These are phyloP conservation scores for Penicillium thymicola DNA, from an alignment of 2,329 filamentous ascomycete genomes.

Conservation along the genomic window DNA sequence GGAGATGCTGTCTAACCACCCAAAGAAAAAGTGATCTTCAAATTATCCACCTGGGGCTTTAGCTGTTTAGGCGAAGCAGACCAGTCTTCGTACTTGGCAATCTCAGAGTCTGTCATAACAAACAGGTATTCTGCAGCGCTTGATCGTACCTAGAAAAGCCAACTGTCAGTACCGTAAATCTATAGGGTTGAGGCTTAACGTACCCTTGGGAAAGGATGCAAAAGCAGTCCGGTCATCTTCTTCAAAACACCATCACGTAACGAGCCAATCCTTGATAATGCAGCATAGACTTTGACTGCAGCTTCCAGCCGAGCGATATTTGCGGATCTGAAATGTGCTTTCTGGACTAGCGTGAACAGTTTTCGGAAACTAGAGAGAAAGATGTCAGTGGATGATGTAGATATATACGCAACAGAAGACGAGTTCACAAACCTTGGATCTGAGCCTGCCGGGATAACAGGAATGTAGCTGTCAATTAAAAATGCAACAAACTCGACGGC, in stretches of 20 bases:
- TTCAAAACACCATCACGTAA: constrained; percentile 57
- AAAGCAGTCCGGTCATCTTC: constrained; percentile 69
- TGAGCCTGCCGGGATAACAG: constrained; percentile 44
- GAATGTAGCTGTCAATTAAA: constrained; percentile 62
- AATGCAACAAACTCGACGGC: constrained; percentile 75
- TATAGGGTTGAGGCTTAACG: constrained; percentile 30
- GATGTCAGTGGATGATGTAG: constrained; percentile 4
- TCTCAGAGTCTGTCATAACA: constrained; percentile 31
- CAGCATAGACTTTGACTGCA: constrained; percentile 74
- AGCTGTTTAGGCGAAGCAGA: constrained; percentile 32
- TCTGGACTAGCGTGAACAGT: constrained; percentile 70
- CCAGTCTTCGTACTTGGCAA: constrained; percentile 37
- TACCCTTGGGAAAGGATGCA: constrained; percentile 79
- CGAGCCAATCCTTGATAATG: constrained; percentile 56
- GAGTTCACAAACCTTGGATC: constrained; percentile 31
- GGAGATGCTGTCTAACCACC: background rate
- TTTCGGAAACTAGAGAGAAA: constrained; percentile 48
- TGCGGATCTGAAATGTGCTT: constrained; percentile 75
- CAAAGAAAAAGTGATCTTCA: constrained; percentile 15
- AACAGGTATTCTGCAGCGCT: constrained; percentile 37
- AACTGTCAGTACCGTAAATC: background rate
- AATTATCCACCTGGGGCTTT: constrained; percentile 32
- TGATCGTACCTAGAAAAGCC: constrained; percentile 32
- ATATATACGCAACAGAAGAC: background rate
- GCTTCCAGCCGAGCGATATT: constrained; percentile 80